Evolutionary conservation across 176 grass and related monocot species (phyloP).

Genomic region (Secale cereale): DNA sequence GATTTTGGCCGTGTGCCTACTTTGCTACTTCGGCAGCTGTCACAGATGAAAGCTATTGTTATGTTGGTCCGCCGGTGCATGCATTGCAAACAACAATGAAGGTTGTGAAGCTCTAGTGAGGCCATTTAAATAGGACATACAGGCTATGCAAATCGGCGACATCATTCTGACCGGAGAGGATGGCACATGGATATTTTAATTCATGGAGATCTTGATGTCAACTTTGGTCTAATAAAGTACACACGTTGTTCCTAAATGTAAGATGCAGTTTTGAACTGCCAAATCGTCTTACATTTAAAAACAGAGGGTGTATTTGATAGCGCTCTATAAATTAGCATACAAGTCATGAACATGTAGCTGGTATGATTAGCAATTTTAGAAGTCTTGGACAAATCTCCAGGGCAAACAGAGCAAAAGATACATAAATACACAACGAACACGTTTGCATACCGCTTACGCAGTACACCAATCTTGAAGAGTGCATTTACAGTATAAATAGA

Average conservation of each 20-base stretch:
- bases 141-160: not conserved
- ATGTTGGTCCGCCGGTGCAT: not conserved
- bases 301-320: not conserved
- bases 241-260: too few species aligned
- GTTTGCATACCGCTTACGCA: not conserved
- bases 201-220: not conserved
- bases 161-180: not conserved
- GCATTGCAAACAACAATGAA: not conserved
- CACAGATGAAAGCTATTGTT: not conserved
- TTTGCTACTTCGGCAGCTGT: not conserved
- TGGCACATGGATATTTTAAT: not conserved
- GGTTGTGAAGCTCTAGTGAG: not conserved
- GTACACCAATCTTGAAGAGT: not conserved
- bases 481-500: not conserved
- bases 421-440: too few species aligned
- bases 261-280: too few species aligned
- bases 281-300: too few species aligned
- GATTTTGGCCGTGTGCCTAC: not conserved
- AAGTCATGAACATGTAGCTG: not conserved
- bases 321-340: not conserved
- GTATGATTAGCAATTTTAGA: too few species aligned
- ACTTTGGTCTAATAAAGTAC: not conserved
- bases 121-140: not conserved
- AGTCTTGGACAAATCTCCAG: too few species aligned
- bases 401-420: too few species aligned